phyloP scores from a whole-genome alignment of 345 rosid species.

The Lepidium sativum region DNA sequence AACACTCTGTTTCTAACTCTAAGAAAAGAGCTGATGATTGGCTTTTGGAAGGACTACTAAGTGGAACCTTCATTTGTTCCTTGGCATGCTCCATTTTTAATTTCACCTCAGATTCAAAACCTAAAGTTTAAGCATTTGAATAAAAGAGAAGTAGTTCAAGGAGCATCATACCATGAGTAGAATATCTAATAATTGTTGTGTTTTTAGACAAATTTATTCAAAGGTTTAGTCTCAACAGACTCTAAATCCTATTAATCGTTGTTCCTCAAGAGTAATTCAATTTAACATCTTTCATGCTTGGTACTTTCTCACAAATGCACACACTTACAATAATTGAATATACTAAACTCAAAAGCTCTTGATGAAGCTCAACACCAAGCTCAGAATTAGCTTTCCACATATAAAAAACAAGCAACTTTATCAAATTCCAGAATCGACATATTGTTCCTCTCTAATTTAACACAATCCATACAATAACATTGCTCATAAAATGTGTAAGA shows the following conservation, averaged over 20 bases:
- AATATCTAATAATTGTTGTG: neutral
- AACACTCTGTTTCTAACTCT: constrained; percentile 7
- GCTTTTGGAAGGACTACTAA: neutral
- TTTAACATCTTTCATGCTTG: neutral
- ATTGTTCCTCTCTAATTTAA: neutral
- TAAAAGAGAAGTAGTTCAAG: neutral
- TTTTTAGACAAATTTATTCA: neutral
- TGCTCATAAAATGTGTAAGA: neutral
- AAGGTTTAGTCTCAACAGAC: neutral
- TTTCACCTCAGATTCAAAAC: neutral
- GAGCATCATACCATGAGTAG: neutral
- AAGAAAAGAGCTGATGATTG: neutral
- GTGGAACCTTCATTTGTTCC: no score
- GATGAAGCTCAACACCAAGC: neutral
- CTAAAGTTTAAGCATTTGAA: neutral
- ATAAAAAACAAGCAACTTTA: no score
- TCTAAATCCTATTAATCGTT: neutral
- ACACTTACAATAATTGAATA: neutral
- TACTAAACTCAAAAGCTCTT: neutral
- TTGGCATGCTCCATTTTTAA: no score
- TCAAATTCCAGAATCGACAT: neutral
- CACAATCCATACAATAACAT: neutral
- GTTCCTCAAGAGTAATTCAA: neutral
- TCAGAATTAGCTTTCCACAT: neutral
- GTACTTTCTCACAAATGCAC: neutral